Evolutionary conservation across 2,329 filamentous ascomycete genomes (phyloP).

Genomic region (Beauveria brongniartii): DNA sequence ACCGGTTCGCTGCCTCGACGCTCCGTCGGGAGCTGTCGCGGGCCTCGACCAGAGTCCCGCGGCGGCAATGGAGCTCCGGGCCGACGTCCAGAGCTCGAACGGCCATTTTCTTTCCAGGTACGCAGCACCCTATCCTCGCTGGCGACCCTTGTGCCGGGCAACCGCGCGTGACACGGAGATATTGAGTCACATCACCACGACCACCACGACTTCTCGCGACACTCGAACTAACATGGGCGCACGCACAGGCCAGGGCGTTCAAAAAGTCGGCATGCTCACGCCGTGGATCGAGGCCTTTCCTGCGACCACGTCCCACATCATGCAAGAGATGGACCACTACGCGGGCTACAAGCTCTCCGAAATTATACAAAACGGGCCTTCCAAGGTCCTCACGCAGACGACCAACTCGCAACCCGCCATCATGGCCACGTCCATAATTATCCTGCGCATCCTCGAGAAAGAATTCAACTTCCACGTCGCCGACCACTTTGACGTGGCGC

Average conservation of each 20-base stretch:
- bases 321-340: slow-evolving; percentile 77
- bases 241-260: slow-evolving; percentile 69
- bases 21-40: slow-evolving; percentile 20
- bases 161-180: background rate
- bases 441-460: slow-evolving; percentile 75
- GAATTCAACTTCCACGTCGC: slow-evolving; percentile 71
- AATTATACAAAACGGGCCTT: slow-evolving; percentile 74
- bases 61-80: slow-evolving; percentile 24
- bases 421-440: slow-evolving; percentile 88
- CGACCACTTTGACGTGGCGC: slow-evolving; percentile 68
- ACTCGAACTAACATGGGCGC: background rate
- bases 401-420: slow-evolving; percentile 90
- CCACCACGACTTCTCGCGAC: background rate
- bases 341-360: slow-evolving; percentile 67
- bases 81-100: slow-evolving; percentile 36
- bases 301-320: slow-evolving; percentile 60
- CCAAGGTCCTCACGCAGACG: slow-evolving; percentile 67
- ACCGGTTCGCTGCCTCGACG: slow-evolving; percentile 20
- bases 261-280: slow-evolving; percentile 78
- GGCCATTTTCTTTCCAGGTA: slow-evolving; percentile 54
- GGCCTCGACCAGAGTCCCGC: slow-evolving; percentile 8
- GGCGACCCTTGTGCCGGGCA: background rate
- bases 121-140: background rate
- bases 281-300: slow-evolving; percentile 87
- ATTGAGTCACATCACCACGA: background rate